Base-by-base conservation (phyloP, 352 stramenopile genomes). In the Phytophthora aleatoria region DNA sequence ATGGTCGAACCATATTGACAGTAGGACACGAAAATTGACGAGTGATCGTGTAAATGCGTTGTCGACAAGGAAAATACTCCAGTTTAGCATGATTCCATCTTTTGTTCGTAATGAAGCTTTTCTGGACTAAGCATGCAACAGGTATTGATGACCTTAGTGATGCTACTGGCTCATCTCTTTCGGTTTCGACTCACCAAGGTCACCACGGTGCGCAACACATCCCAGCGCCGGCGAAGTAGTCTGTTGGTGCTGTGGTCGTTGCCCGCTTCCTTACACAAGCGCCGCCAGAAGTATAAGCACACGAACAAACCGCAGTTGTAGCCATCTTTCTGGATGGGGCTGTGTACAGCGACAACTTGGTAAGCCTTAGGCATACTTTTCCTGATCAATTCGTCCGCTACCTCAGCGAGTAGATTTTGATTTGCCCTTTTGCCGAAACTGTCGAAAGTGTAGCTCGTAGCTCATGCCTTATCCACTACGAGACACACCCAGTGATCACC, bases 371-470 rank as follows among this genome's bases (percentile, higher is more conserved):
- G 26, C 28, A 50, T 24, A 35, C 43, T 20, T 27, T 26, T 52
- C n/a, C 1, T 52, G 5, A 26, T 15, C 45, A 39, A 39, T 6
- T 43, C 47, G 0, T 51, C 13, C 4, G 44, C 44, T 9, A 63
- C 1, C n/a, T 49, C 35, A 8, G 13, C 36, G 2, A 63, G 33
- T 30, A 63, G n/a, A 4, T 55, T 56, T 3, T 50, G 13, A 12
- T 56, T 50, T 7, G 56, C 44, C 2, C 26, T 36, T 11, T 63
- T 63, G 15, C 55, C 30, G 12, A 63, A 16, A 28, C 56, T 63
- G 15, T 63, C 56, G 13, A 49, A 62, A 27, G 33, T 50, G 44
- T 52, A 54, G 26, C 36, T 50, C 3, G 13, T 20, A 41, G 8
- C 6, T 48, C 4, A 50, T 10, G 30, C 8, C 9, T 27, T 12